Base-by-base conservation (phyloP, 1,284 basidiomycete genomes). In the Polyporus tsugae region DNA sequence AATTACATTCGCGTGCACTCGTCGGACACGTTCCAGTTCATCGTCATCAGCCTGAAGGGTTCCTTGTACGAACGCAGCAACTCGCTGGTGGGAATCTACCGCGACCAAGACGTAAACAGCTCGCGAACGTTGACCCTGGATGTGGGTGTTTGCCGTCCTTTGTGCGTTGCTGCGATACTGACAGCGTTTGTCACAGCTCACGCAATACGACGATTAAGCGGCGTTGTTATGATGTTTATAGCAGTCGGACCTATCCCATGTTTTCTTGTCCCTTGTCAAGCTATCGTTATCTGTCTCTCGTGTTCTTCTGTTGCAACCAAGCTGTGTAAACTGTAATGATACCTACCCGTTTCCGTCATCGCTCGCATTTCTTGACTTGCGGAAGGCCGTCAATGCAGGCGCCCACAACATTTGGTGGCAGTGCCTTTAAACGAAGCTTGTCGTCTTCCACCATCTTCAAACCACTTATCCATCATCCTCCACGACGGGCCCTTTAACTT, bases 31-130 rank as follows among this genome's bases (percentile, higher is more conserved):
- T 97, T 98, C 85, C 97, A 98, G 79, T 99, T 99, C 80, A 91
- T 99, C 71, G 97, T 99, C 71, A 99, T 99, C 82, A 97, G 95
- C 78, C 85, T 99, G 78, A 99, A 97, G 78, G 91, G 93, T 19
- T 92, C 93, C 0, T 80, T 97, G 66, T 99, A 98, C 78, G 97
- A 99, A 79, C 89, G 92, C 33, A 95, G 96, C 33, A 89, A 96
- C 76, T 95, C 95, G 1, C 84, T 99, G 55, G 95, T 98, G 52
- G 97, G 97, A 7, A 96, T 98, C 59, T 97, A 96, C 79, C 88
- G 97, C 25, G 95, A 98, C 78, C 96, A 98, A 77, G 95, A 96
- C 17, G 88, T 95, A 72, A 97, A 98, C 76, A 96, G 95, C 75
- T 97, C 95, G 25, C 86, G 91, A 62, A 94, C 94, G 19, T 80